These are phyloP conservation scores for Dothideomycetes sp. DNA, from an alignment of 2,329 filamentous ascomycete species.

Conservation along the genomic window DNA sequence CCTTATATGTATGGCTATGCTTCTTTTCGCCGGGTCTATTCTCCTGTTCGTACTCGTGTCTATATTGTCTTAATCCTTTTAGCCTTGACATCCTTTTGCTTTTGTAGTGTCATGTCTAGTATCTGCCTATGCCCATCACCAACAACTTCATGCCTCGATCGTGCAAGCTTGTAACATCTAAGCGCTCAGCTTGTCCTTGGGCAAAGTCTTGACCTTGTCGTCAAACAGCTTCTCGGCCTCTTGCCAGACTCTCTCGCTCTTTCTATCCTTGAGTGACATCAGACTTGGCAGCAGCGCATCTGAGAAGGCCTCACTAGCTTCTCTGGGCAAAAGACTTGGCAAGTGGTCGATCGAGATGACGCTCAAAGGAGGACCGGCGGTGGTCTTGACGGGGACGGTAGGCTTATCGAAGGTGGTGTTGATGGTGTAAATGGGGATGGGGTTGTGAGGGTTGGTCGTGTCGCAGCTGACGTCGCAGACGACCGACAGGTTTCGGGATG, in stretches of 20 bases:
- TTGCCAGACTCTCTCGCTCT: constrained; percentile 68
- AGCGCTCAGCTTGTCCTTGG: constrained; percentile 30
- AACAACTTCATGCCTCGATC: too few species aligned
- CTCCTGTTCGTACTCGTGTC: too few species aligned
- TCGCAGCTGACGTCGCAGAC: constrained; percentile 72
- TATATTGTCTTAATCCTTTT: too few species aligned
- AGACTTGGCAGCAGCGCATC: constrained; percentile 68
- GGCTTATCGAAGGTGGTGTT: constrained; percentile 83
- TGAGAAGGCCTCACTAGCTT: constrained; percentile 80
- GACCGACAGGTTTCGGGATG: constrained; percentile 57
- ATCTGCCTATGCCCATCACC: too few species aligned
- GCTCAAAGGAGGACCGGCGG: constrained; percentile 51
- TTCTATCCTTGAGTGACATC: constrained; percentile 66
- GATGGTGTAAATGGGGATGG: constrained; percentile 71
- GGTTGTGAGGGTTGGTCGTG: constrained; percentile 63
- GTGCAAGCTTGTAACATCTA: too few species aligned
- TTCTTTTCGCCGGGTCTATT: too few species aligned
- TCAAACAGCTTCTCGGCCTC: constrained; percentile 76
- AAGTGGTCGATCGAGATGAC: constrained; percentile 87
- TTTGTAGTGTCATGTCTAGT: too few species aligned
- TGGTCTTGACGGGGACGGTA: constrained; percentile 65
- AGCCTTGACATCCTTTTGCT: too few species aligned
- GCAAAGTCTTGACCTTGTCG: constrained; percentile 67
- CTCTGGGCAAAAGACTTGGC: constrained; percentile 72
- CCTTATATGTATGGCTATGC: too few species aligned